A percentile compares a stretch with the other conserved stretches of the same genome.
phyloP scores from a whole-genome alignment of 805 yeast species.

The Zygoascus flipseniorum region DNA sequence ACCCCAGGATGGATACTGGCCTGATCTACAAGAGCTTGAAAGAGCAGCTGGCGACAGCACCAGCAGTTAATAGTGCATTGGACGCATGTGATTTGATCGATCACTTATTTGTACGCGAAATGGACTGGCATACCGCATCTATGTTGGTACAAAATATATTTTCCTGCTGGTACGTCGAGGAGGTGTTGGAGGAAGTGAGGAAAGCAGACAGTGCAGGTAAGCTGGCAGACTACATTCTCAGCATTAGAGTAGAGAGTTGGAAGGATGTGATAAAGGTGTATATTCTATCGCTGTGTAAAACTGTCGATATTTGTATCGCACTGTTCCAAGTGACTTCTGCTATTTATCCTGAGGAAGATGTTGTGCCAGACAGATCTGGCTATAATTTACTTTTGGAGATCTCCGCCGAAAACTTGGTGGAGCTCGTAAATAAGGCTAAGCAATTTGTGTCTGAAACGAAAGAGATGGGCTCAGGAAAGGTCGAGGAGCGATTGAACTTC shows the following conservation, averaged over 20 bases:
- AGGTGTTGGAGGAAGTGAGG: constrained; percentile 34
- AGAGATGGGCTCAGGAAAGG: constrained; percentile 66
- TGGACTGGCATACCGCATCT: constrained; percentile 71
- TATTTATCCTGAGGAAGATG: constrained; percentile 28
- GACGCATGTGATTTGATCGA: constrained; percentile 46
- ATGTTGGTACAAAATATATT: constrained; percentile 70
- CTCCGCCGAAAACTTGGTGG: neutral
- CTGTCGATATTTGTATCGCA: constrained; percentile 15
- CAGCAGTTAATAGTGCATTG: constrained; percentile 29
- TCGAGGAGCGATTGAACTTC: constrained; percentile 19
- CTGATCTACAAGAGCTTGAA: constrained; percentile 38
- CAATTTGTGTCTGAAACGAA: constrained; percentile 36
- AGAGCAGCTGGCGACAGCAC: constrained; percentile 34
- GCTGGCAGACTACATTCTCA: neutral
- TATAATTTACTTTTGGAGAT: constrained; percentile 31
- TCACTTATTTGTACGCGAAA: constrained; percentile 43
- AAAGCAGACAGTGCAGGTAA: neutral
- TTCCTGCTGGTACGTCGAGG: constrained; percentile 66
- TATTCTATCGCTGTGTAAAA: constrained; percentile 21
- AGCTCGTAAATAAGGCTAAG: constrained; percentile 19
- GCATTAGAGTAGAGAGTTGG: constrained; percentile 11
- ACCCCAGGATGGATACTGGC: constrained; percentile 70
- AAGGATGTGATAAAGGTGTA: constrained; percentile 16
- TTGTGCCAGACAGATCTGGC: constrained; percentile 43
- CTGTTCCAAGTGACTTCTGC: constrained; percentile 17